Evolutionary conservation across 2,329 filamentous ascomycete species (phyloP), one percentile per base, ranked within the genome.

Genomic region (Aspergillus awamori): DNA sequence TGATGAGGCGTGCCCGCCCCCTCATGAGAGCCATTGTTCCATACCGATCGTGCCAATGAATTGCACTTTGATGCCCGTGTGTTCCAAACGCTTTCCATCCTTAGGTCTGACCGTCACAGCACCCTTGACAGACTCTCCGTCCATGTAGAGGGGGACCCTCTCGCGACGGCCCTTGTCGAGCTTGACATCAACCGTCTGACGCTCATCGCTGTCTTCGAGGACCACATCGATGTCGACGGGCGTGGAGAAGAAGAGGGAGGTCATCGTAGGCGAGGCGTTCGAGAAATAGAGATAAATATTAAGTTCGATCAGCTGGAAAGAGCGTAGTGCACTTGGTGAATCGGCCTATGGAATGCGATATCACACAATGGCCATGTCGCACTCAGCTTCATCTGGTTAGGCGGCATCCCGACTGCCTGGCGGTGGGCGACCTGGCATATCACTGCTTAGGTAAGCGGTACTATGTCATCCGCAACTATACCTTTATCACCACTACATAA

Each of bases 211-310:
- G 81, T 97, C 92, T 73, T 97, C 92, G 70, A 99, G 92, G 72
- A 98, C 93, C 75, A 99, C 90, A 82, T 99, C 95, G 82, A 99
- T 99, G 80, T 99, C 95, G 80, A 99, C 91, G 58, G 95, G 95
- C 62, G 94, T 97, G 70, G 93, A 93, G 83, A 98, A 99, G 84
- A 97, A 96, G 83, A 96, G 96, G 82, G 96, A 96, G 70, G 95
- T 96, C 95, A 98, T 97, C 70, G 67, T 77, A 66, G 62, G 58
- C 36, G 33, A 45, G 53, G 51, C 53, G 39, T 57, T 60, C 33
- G 58, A 55, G n/a, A 24, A 22, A 26, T 33, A 26, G 26, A 43
- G 36, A 51, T 49, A 20, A 20, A 20, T n/a, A 56, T 39, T 22
- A 53, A 48, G 38, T 41, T 56, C n/a, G 38, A 47, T 58, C 52